Base-by-base conservation (phyloP, 768 basidiomycete genomes). In the Boletus rufocinnamomeus region DNA sequence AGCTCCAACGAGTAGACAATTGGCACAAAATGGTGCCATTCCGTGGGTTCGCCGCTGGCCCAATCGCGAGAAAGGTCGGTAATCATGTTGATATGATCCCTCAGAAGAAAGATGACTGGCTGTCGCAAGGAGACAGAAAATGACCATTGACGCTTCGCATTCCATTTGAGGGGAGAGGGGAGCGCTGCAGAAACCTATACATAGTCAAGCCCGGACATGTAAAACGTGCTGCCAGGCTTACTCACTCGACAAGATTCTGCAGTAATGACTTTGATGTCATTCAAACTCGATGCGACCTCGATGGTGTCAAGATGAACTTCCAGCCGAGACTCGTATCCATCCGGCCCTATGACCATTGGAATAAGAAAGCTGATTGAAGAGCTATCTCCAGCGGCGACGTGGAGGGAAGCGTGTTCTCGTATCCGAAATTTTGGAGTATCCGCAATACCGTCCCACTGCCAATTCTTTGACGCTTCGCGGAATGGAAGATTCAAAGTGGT, bases 81-180 rank as follows among this genome's bases (percentile, higher is more conserved):
- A 66, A 98, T 84, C 82, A 98, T 91, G 66, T 93, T 95, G 74
- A 95, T 85, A 68, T 98, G 96, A 69, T 98, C 96, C 44, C 94
- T 85, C 13, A 98, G 79, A 21, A 97, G 78, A 68, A 85, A 91
- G 37, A 96, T 78, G 2, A 82, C 74, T 2, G 95, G 88, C 52
- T 85, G 84, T 9, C 84, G 82, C 27, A 98, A 75, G 13, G 82
- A 83, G 46, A 94, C 71, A n/a, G 84, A 77, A 68, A 94, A 82
- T 0, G 78, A 76, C 96, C 96, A 98, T 62, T 81, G 83, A 27
- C 95, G 84, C 63, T 83, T 79, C 1, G 76, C 85, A 59, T 95
- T 84, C 96, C 96, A 98, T 51, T 76, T 78, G 10, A 96, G 75
- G 2, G 95, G 93, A 0, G 87, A 79, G 17, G 93, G 94, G 61